Base-by-base conservation (phyloP, 139 green algal genomes). In the Chlamydomonas asymmetrica region DNA sequence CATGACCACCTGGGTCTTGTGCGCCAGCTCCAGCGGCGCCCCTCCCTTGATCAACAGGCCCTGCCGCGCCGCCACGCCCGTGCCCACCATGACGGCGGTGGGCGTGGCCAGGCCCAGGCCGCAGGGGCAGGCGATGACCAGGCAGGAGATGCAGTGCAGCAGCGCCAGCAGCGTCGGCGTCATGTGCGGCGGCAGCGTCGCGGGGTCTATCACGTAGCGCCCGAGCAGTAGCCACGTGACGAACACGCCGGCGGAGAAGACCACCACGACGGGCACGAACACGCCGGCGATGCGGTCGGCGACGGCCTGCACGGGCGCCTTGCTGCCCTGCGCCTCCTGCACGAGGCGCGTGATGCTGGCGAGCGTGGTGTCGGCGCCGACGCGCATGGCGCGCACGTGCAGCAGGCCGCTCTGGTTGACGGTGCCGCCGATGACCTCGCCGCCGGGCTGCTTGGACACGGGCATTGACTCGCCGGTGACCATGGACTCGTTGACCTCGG, bases 121-220 rank as follows among this genome's bases (percentile, higher is more conserved):
- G 78, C 96, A 99, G 23, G 96, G 96, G 84, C 96, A 99, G 35
- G 96, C 95, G n/a, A 98, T 93, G 39, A 98, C 94, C 43, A 98
- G 82, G 37, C 98, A 93, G 43, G 91, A 84, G 38, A 96, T 91
- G 6, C 90, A 94, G 63, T 82, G 77, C 54, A 97, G 85, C 43
- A 98, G 80, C 13, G 94, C 90, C 49, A 98, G 90, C 22, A 97
- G 77, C 74, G 94, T 96, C 10, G 70, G 63, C 32, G 83, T 88
- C 62, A 92, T 80, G 52, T 91, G 89, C 52, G 84, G 66, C 1
- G 94, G 94, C 37, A 98, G 86, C 2, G 39, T 25, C 10, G 56
- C 43, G 25, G 66, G 73, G 9, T 66, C 60, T 34, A 76, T 38
- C 32, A 25, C 8, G n/a, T 37, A 34, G 18, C 56, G 7, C 9